Conservation (phyloP, 805 yeast species). For the Metschnikowia noctiluminum region DNA sequence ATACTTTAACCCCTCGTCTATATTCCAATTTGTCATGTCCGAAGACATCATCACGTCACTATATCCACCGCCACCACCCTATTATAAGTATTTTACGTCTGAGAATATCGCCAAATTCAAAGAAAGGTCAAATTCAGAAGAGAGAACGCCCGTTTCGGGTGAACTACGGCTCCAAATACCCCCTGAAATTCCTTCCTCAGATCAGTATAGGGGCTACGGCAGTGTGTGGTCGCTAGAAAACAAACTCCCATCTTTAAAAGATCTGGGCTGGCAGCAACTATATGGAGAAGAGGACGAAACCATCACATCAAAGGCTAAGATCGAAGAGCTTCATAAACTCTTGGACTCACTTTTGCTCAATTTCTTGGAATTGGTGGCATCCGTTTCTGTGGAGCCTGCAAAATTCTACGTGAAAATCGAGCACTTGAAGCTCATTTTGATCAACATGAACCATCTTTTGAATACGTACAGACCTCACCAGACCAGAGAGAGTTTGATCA, state of each 20-base stretch:
- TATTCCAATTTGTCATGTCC: slow-evolving; percentile 6
- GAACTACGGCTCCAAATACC: slow-evolving; percentile 60
- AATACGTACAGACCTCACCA: slow-evolving; percentile 96
- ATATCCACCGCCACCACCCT: slow-evolving; percentile 95
- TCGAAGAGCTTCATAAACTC: slow-evolving; percentile 74
- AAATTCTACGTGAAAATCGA: slow-evolving; percentile 61
- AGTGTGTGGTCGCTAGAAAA: slow-evolving; percentile 83
- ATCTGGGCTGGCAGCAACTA: slow-evolving; percentile 74
- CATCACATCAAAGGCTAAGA: slow-evolving; percentile 44
- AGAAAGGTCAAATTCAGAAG: slow-evolving; percentile 19
- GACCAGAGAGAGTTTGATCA: slow-evolving; percentile 81
- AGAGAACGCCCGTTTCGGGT: slow-evolving; percentile 21
- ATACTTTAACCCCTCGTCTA: not conserved
- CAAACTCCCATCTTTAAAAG: slow-evolving; percentile 68
- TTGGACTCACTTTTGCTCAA: slow-evolving; percentile 75
- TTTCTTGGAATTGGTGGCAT: slow-evolving; percentile 78
- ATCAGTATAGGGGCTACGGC: slow-evolving; percentile 82
- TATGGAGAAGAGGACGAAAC: slow-evolving; percentile 45
- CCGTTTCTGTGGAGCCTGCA: slow-evolving; percentile 70
- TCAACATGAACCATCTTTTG: slow-evolving; percentile 86
- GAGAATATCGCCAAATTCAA: slow-evolving; percentile 54
- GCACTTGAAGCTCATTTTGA: slow-evolving; percentile 71
- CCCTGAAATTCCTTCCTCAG: slow-evolving; percentile 59
- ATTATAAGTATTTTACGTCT: slow-evolving; percentile 65
- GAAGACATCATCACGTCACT: slow-evolving; percentile 56